phyloP scores from a whole-genome alignment of 371 early-diverging fungal genomes.

The Haplosporangium sp. region DNA sequence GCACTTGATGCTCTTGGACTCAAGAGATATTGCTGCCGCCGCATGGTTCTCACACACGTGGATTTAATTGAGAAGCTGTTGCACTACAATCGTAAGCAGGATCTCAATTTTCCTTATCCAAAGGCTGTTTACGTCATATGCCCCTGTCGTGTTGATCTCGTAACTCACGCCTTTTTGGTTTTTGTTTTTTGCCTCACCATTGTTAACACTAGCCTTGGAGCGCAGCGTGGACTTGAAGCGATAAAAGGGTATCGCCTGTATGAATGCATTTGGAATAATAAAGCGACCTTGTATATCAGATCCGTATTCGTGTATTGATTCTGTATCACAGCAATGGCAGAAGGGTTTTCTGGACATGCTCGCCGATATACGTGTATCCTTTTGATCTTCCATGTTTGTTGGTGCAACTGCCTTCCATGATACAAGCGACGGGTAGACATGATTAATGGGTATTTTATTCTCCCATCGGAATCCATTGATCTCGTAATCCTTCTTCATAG shows the following conservation, averaged over 20 bases:
- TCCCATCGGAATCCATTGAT: conserved; percentile 55
- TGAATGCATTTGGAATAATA: conserved; percentile 28
- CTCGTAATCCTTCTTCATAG: conserved; percentile 44
- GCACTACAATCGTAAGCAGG: conserved; percentile 89
- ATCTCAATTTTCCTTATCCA: not conserved
- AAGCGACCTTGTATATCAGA: conserved; percentile 10
- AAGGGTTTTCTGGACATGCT: not conserved
- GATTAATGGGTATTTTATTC: conserved; percentile 25
- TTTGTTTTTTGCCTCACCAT: not conserved
- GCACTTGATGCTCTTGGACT: conserved; percentile 95
- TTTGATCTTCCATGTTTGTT: not conserved
- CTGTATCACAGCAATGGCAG: not conserved
- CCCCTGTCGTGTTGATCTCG: not conserved
- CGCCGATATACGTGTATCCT: no score
- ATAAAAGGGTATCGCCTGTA: conserved; percentile 19
- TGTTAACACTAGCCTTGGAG: conserved; percentile 33
- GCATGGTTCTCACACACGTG: conserved; percentile 99
- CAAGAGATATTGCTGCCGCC: conserved; percentile 98
- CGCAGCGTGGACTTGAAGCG: conserved; percentile 56
- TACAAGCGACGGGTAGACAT: not conserved
- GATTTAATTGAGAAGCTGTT: conserved; percentile 99
- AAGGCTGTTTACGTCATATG: not conserved
- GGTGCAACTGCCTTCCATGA: no score
- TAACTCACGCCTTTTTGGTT: not conserved
- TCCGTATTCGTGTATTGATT: not conserved